Evolutionary conservation across 805 yeast genomes (phyloP), one percentile per base, ranked within the genome.

Genomic region (Nakazawaea anatomiae): DNA sequence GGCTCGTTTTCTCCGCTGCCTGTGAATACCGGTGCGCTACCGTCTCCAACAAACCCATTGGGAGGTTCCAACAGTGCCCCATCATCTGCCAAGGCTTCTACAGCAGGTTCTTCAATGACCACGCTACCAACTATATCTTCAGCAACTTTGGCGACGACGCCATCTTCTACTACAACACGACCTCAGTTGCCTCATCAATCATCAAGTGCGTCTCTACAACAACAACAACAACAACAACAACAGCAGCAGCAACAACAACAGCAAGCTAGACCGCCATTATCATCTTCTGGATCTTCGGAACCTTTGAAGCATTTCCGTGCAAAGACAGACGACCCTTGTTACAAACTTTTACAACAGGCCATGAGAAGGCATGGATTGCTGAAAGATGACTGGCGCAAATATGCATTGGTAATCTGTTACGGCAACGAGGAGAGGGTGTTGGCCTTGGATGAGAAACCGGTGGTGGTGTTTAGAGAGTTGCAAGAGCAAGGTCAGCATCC

Each of bases 301-400:
- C 95, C 96, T 0, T 73, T 89, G 57, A 87, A 88, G 59, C 94
- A 88, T 58, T 68, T 91, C 54, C 70, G 94, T 44, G 95, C 96
- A 1, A 85, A 92, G 6, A 82, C 88, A 29, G 96, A 90, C 50
- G 98, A 92, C 59, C 90, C 97, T 1, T 90, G 97, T 64, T 83
- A 86, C 58, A 87, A 87, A 64, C 85, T 92, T 27, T 70, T 94
- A 44, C 95, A 88, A 60, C 89, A 86, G 36, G 97, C 96, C 5
- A 84, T 89, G 87, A 81, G 84, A 57, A 76, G 95, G 54, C 96
- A 91, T 68, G 83, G 83, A 53, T 75, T 92, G 46, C 82, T 81
- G 44, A 79, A 81, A 34, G 84, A 80, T 47, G 96, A 89, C 61
- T 87, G 96, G 91, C 76, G 87, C 48, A 86, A 89, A 60, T 92